Evolutionary conservation across 1,284 basidiomycete genomes (phyloP), one percentile per base, ranked within the genome.

Genomic region (Microbotryomycetes sp.): DNA sequence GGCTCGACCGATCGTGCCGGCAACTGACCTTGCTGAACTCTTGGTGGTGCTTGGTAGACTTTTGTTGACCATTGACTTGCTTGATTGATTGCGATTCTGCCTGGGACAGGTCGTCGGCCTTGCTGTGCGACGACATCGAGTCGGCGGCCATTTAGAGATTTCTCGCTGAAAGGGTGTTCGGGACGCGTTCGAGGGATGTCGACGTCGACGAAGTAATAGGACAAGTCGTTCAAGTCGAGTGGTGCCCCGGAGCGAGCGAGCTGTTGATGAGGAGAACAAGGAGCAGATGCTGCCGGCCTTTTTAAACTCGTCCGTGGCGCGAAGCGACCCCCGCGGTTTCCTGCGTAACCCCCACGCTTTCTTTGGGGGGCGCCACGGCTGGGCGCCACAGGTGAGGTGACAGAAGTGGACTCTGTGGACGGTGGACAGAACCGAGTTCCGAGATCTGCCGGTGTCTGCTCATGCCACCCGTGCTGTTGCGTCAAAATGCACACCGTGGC

Each of bases 181-280:
- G 11, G 9, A 11, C 35, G 35, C 35, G 9, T 41, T 41, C 35
- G 35, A 41, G 35, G 35, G 18, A 41, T 9, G 35, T 41, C 35
- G 18, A 41, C 9, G 35, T 41, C 18, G 35, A 11, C 35, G 35
- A 18, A n/a, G n/a, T n/a, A n/a, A n/a, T n/a, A n/a, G n/a, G n/a
- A n/a, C n/a, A n/a, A n/a, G n/a, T n/a, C n/a, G n/a, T n/a, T n/a
- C n/a, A n/a, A n/a, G n/a, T n/a, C n/a, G 35, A 11, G 11, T 41
- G 35, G 35, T 41, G 35, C 35, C 35, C 35, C 35, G 35, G 35
- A 41, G 11, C 18, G 35, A n/a, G n/a, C n/a, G 35, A 41, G 35
- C 9, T 11, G 18, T 9, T 80, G 80, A 81, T 81, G 80, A 81
- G 81, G 79, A 79, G 75, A 81, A 79, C 76, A 77, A 73, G 75